Evolutionary conservation across 352 stramenopile species (phyloP).

Genomic region (Phytopythium cucurbitacearum): DNA sequence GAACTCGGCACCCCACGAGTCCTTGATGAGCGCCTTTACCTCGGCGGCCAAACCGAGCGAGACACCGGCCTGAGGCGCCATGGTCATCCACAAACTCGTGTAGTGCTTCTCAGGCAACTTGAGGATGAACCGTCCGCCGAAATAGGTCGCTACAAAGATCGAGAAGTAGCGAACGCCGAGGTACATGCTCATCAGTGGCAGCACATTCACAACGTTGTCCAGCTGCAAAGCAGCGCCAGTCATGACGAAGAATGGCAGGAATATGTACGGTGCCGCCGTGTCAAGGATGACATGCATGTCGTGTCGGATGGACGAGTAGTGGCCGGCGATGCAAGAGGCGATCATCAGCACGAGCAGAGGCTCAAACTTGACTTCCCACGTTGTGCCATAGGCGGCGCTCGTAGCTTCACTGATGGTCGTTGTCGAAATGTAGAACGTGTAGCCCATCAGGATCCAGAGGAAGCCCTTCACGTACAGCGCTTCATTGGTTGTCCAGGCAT

Average conservation of each 20-base stretch:
- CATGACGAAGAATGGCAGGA: constrained; percentile 75
- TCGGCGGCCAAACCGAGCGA: constrained; percentile 55
- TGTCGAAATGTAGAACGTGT: constrained; percentile 57
- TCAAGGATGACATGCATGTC: constrained; percentile 75
- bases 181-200: constrained; percentile 64
- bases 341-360: constrained; percentile 59
- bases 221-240: constrained; percentile 58
- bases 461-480: constrained; percentile 60
- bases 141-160: constrained; percentile 57
- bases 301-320: constrained; percentile 49
- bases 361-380: constrained; percentile 70
- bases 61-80: constrained; percentile 63
- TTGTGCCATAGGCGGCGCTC: constrained; percentile 39
- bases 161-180: constrained; percentile 46
- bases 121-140: constrained; percentile 45
- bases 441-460: constrained; percentile 54
- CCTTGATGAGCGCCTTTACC: constrained; percentile 48
- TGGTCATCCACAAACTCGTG: constrained; percentile 65
- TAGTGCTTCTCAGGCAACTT: constrained; percentile 55
- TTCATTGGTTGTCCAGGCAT: constrained; percentile 20
- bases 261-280: constrained; percentile 58
- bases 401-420: constrained; percentile 49
- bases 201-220: constrained; percentile 48
- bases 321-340: constrained; percentile 49
- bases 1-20: constrained; percentile 53